Base-by-base conservation (phyloP, 345 rosid species). In the Citrus unshiu region DNA sequence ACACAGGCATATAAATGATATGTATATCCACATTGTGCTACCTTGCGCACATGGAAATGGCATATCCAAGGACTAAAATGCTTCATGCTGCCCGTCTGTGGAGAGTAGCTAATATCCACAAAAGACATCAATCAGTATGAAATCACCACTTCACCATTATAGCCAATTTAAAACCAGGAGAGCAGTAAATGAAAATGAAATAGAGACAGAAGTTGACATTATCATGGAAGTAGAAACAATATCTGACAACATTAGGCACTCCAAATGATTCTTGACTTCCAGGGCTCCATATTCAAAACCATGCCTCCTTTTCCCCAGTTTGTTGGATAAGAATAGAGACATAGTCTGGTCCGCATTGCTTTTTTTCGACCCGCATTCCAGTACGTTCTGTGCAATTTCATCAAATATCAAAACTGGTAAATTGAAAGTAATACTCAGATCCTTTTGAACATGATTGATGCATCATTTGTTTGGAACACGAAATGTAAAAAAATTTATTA, bases 251-350 rank as follows among this genome's bases (percentile, higher is more conserved):
- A 70, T 49, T n/a, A 88, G 79, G 73, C 88, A 89, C 88, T 96
- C 97, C 88, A 96, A 85, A 82, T 88, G 90, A 81, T 88, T 87
- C 87, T 94, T 92, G 83, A 93, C 88, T 63, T 89, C 90, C 60
- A 96, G 82, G 57, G 99, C 86, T 65, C 90, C 99, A 74, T 93
- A 88, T 77, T 94, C 99, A n/a, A 90, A 92, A 72, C 99, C 99
- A 59, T 94, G 90, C 83, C 94, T 90, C 24, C 68, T 82, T 81
- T 87, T 91, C 37, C 88, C 91, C 73, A 94, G 97, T 70, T 86
- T 81, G 81, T 89, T 87, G 24, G 99, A 93, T 76, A 96, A 82
- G 81, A 84, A 96, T 72, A 96, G 79, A 22, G 95, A 84, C 89
- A 91, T 78, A 1, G 91, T 90, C 80, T 86, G 93, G 74, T 86